A percentile compares a stretch with the other conserved stretches of the same genome.
These are phyloP conservation scores for Penicillium fuscoglaucum DNA, from an alignment of 2,329 filamentous ascomycete genomes.

Conservation along the genomic window DNA sequence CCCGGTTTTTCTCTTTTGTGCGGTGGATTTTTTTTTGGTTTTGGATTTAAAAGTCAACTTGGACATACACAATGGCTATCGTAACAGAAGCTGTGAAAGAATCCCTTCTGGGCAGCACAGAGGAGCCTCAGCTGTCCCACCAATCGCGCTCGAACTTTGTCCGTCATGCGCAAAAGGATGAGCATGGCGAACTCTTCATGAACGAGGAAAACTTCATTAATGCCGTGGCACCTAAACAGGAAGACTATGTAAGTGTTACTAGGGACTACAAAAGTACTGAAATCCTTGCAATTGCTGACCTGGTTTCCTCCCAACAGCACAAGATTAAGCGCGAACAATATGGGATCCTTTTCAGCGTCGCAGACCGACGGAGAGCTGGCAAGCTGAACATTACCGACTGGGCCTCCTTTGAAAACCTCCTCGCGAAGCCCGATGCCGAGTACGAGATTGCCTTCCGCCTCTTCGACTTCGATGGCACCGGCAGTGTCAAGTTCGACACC, in stretches of 20 bases:
- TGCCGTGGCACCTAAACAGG: conserved; percentile 79
- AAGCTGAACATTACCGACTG: conserved; percentile 81
- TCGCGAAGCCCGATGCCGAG: conserved; percentile 92
- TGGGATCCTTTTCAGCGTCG: conserved; percentile 86
- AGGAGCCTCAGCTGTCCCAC: conserved; percentile 65
- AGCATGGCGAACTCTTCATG: conserved; percentile 76
- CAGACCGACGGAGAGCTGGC: conserved; percentile 74
- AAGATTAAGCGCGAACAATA: conserved; percentile 98
- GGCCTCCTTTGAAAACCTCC: conserved; percentile 89
- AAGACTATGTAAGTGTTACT: conserved; percentile 80
- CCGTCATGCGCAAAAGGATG: conserved; percentile 72
- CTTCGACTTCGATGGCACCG: conserved; percentile 83
- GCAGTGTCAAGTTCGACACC: conserved; percentile 84
- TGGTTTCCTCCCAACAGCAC: conserved; percentile 60
- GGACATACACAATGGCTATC: conserved; percentile 44
- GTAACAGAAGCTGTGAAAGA: conserved; percentile 76
- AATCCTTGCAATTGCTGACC: conserved; percentile 19
- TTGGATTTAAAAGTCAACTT: conserved; percentile 5
- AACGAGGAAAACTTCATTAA: conserved; percentile 83
- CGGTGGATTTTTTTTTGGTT: conserved; percentile 10
- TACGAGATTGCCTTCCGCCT: conserved; percentile 98
- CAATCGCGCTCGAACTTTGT: conserved; percentile 76
- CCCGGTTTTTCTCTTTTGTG: conserved; percentile 12
- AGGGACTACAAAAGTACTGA: neutral
- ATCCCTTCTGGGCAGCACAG: conserved; percentile 66